These are phyloP conservation scores for Exutisphaerella laricina DNA, from an alignment of 2,329 filamentous ascomycete species.

Conservation along the genomic window DNA sequence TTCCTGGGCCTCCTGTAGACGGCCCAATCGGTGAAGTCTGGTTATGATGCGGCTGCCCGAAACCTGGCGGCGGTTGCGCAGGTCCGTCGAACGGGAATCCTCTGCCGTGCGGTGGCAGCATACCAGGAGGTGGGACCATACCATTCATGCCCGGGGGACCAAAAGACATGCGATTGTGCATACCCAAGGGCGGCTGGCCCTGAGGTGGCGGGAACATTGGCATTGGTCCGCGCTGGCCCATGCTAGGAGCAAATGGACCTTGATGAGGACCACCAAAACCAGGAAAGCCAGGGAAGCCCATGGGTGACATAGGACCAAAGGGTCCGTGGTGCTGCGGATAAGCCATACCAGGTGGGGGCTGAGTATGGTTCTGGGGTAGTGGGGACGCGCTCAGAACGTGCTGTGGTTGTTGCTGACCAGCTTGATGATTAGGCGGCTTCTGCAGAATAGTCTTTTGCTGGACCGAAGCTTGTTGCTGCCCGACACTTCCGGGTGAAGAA, in stretches of 20 bases:
- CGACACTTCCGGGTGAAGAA: conserved; percentile 53
- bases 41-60: conserved; percentile 38
- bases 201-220: conserved; percentile 49
- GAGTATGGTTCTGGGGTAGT: conserved; percentile 55
- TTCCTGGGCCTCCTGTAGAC: conserved; percentile 22
- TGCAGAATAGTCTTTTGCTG: conserved; percentile 58
- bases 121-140: conserved; percentile 44
- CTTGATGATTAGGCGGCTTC: conserved; percentile 52
- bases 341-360: conserved; percentile 53
- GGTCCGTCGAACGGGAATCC: conserved; percentile 49
- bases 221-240: conserved; percentile 49
- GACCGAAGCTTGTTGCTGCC: conserved; percentile 60
- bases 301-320: conserved; percentile 43
- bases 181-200: conserved; percentile 47
- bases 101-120: conserved; percentile 50
- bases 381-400: conserved; percentile 25
- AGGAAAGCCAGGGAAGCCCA: conserved; percentile 54
- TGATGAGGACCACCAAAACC: conserved; percentile 49
- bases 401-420: conserved; percentile 46
- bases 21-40: conserved; percentile 32
- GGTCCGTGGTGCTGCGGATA: conserved; percentile 38
- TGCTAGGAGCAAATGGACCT: conserved; percentile 48
- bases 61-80: conserved; percentile 46
- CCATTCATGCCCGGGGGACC: conserved; percentile 57
- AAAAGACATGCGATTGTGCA: conserved; percentile 35